phyloP scores from a whole-genome alignment of 2,329 filamentous ascomycete genomes.

The Nemania serpens region DNA sequence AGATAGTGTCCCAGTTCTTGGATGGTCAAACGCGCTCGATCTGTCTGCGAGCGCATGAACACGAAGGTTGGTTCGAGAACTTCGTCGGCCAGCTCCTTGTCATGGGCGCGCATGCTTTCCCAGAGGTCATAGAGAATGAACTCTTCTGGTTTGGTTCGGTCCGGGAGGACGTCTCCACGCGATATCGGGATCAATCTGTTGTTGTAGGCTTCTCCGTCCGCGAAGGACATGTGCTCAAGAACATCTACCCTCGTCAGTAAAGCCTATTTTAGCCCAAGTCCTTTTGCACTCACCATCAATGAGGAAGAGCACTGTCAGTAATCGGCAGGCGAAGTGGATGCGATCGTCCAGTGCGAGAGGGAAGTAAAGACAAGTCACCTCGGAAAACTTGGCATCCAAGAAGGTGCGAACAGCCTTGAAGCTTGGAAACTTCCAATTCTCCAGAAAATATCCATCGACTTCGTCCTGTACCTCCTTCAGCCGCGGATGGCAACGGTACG shows the following conservation, averaged over 20 bases:
- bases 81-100: conserved; percentile 1
- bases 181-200: neutral
- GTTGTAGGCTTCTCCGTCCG: conserved; percentile 1
- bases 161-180: neutral
- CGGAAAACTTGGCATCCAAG: conserved; percentile 40
- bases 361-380: conserved; percentile 46
- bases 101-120: conserved; percentile 1
- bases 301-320: conserved; percentile 48
- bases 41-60: conserved; percentile 48
- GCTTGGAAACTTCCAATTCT: conserved; percentile 45
- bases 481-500: too few species aligned
- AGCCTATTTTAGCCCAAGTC: too few species aligned
- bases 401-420: conserved; percentile 42
- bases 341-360: conserved; percentile 45
- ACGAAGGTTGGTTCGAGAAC: conserved; percentile 43
- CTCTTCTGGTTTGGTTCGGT: neutral
- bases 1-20: conserved; percentile 41
- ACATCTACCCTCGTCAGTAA: too few species aligned
- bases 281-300: conserved; percentile 49
- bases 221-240: conserved; percentile 14
- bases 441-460: conserved; percentile 46
- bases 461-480: too few species aligned
- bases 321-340: conserved; percentile 44
- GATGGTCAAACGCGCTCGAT: conserved; percentile 29
- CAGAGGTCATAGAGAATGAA: neutral